Conservation (phyloP, 345 rosid species). For the Bretschneidera sinensis region DNA sequence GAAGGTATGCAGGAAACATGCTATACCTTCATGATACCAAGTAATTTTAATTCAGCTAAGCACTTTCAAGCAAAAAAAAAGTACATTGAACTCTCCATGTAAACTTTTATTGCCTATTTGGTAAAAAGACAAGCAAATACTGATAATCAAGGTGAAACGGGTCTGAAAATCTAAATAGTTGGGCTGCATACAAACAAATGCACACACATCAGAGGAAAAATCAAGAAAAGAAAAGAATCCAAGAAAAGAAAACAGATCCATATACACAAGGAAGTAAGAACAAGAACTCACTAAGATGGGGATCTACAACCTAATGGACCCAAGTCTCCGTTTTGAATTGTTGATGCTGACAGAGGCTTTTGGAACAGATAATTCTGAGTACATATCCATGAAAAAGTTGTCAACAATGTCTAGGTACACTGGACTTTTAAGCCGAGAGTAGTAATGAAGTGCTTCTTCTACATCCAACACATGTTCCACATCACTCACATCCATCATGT, state of each 20-base stretch:
- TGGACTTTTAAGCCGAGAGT: slow-evolving; percentile 76
- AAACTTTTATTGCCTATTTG: no score
- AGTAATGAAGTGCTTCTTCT: slow-evolving; percentile 80
- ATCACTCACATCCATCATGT: slow-evolving; percentile 69
- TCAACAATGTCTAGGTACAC: slow-evolving; percentile 79
- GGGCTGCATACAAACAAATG: no score
- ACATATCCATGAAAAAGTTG: slow-evolving; percentile 76
- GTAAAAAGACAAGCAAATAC: no score
- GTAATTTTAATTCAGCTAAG: not conserved
- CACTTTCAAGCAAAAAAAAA: not conserved
- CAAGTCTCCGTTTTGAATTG: slow-evolving; percentile 39
- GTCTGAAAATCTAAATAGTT: no score
- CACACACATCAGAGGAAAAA: slow-evolving; percentile 2
- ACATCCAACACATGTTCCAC: slow-evolving; percentile 72
- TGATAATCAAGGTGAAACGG: no score
- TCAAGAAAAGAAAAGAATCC: not conserved
- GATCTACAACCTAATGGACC: slow-evolving; percentile 44
- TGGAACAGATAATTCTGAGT: slow-evolving; percentile 60
- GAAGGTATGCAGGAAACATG: not conserved
- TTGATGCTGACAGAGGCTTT: slow-evolving; percentile 36
- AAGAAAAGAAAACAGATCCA: not conserved
- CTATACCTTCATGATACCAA: not conserved
- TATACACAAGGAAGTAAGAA: not conserved
- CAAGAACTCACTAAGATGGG: not conserved
- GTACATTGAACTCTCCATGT: not conserved